These are phyloP conservation scores for Candida adriatica DNA, from an alignment of 805 yeast species.

Conservation along the genomic window DNA sequence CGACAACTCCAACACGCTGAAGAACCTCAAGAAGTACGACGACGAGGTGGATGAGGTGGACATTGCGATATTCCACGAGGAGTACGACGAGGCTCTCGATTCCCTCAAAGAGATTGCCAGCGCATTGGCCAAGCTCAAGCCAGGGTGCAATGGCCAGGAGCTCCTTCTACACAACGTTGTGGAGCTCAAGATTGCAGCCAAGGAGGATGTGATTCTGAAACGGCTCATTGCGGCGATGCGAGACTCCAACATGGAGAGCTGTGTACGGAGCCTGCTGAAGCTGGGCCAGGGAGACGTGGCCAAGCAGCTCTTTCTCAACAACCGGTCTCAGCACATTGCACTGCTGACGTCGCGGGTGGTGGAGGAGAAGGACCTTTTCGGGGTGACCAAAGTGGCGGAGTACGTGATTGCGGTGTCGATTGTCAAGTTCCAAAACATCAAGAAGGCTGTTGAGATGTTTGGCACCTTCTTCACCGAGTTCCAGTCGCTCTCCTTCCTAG, in stretches of 20 bases:
- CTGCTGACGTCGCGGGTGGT: slow-evolving; percentile 41
- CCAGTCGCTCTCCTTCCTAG: slow-evolving; percentile 48
- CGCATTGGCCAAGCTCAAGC: slow-evolving; percentile 13
- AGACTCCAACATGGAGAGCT: slow-evolving; percentile 22
- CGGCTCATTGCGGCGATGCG: slow-evolving; percentile 29
- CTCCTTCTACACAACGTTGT: slow-evolving; percentile 26
- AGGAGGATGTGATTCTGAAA: slow-evolving; percentile 26
- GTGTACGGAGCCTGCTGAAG: slow-evolving; percentile 27
- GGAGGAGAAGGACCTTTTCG: slow-evolving; percentile 38
- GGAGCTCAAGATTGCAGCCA: slow-evolving; percentile 25
- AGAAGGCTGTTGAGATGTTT: slow-evolving; percentile 50
- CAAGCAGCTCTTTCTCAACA: slow-evolving; percentile 38
- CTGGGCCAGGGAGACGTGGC: slow-evolving; percentile 43
- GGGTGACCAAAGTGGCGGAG: slow-evolving; percentile 36
- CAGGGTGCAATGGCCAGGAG: slow-evolving; percentile 23
- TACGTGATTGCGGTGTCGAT: slow-evolving; percentile 58
- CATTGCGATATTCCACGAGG: slow-evolving; percentile 54
- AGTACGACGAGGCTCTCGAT: slow-evolving; percentile 39
- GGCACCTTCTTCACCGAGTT: slow-evolving; percentile 41
- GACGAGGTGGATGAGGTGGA: slow-evolving; percentile 65
- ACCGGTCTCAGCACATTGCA: slow-evolving; percentile 40
- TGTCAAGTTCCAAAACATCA: slow-evolving; percentile 53
- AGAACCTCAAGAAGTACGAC: slow-evolving; percentile 46
- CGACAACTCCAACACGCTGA: slow-evolving; percentile 36
- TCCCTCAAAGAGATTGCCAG: slow-evolving; percentile 28